Evolutionary conservation across 108 stramenopile species (phyloP).

Genomic region (Pinguiococcus pyrenoidosus): DNA sequence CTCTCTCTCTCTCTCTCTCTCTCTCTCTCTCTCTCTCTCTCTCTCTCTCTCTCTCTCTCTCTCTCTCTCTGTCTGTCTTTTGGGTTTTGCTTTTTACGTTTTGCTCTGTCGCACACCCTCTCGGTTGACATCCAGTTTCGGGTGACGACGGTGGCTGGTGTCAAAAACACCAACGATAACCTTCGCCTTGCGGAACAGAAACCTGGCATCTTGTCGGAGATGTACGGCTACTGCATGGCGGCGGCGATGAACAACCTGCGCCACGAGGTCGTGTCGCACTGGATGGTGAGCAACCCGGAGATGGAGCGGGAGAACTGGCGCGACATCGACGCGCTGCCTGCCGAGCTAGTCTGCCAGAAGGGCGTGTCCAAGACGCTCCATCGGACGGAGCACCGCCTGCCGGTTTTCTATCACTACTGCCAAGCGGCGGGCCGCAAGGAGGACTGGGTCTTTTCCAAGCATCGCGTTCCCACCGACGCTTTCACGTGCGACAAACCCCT

Average conservation of each 20-base stretch:
- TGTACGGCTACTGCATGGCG: slow-evolving; percentile 73
- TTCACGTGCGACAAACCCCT: no score
- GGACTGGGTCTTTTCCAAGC: no score
- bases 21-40: no score
- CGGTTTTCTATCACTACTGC: no score
- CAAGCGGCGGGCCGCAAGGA: no score
- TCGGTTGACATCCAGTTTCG: neutral
- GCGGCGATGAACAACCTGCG: slow-evolving; percentile 56
- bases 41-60: neutral
- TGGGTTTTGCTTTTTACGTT: slow-evolving; percentile 7
- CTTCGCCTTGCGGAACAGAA: slow-evolving; percentile 1
- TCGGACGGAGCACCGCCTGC: no score
- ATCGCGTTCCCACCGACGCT: no score
- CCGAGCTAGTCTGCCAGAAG: no score
- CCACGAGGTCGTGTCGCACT: slow-evolving; percentile 45
- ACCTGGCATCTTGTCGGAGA: slow-evolving; percentile 61
- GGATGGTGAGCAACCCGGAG: slow-evolving; percentile 51
- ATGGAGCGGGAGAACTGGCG: slow-evolving; percentile 11
- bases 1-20: no score
- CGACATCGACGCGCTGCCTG: slow-evolving; percentile 9
- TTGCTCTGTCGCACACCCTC: neutral
- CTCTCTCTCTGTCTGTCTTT: no score
- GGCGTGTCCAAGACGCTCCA: no score
- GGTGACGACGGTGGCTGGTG: neutral
- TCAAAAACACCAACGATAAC: neutral